Base-by-base conservation (phyloP, 164 flowering plant genomes). In the Magnolia changhungtana region DNA sequence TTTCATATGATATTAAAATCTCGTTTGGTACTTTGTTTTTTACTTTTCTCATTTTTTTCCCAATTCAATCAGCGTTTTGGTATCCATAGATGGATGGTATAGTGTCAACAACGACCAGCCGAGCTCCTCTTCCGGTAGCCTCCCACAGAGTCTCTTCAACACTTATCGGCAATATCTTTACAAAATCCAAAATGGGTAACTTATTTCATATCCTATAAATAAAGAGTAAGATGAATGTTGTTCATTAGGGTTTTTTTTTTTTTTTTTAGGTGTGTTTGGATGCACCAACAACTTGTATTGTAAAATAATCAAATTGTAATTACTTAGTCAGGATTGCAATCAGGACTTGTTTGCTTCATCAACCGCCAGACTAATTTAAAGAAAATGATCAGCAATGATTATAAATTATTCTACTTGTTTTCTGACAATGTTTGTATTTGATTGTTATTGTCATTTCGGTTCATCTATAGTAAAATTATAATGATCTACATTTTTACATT, bases 11-110 rank as follows among this genome's bases (percentile, higher is more conserved):
- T 11, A 10, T 11, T 55, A 55, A 55, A 55, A 45, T 27, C 50
- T 14, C 31, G 9, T 65, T 21, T 31, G 13, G 37, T 68, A 31
- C 50, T 19, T 68, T 68, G n/a, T 9, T 19, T 20, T 64, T 64
- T 64, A 2, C 45, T 37, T 37, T 37, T 37, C 4, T 2, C 37
- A 23, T 65, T 8, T 64, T 50, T 9, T 78, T 4, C 18, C 61
- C 61, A 55, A 55, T 72, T 63, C 18, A 2, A 23, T 51, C 86
- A 90, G 96, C 72, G 74, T 80, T 71, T 83, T 93, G 21, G 0
- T 71, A 31, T 85, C 52, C 71, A 52, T 72, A 71, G 91, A 86
- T 72, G 95, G 95, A 4, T 73, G 82, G 73, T 89, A 80, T 79
- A 51, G 79, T 37, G 90, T 81, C 72, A 83, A 69, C 5, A 75